phyloP scores from a whole-genome alignment of 2,329 filamentous ascomycete species.

The Ophiosphaerella korrae region DNA sequence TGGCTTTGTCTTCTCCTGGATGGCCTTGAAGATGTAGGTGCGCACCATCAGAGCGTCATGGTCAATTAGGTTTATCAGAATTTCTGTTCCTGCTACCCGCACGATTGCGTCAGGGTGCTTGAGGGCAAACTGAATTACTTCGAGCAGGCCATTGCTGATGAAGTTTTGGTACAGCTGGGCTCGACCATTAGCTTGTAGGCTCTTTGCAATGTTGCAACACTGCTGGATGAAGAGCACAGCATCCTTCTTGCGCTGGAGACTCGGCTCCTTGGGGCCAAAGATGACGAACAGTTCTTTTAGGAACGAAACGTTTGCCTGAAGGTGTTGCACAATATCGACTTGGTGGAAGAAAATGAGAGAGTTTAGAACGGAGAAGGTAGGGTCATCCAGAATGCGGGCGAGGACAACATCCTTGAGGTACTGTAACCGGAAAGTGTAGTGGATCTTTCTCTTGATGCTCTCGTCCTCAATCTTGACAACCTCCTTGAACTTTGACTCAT shows the following conservation, averaged over 20 bases:
- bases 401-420: slow-evolving; percentile 99
- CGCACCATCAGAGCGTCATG: slow-evolving; percentile 95
- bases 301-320: slow-evolving; percentile 81
- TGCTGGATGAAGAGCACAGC: slow-evolving; percentile 96
- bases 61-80: slow-evolving; percentile 91
- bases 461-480: slow-evolving; percentile 90
- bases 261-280: slow-evolving; percentile 69
- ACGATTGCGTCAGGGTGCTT: slow-evolving; percentile 83
- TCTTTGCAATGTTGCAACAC: slow-evolving; percentile 93
- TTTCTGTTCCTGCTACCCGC: slow-evolving; percentile 89
- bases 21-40: slow-evolving; percentile 87
- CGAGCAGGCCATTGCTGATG: slow-evolving; percentile 81
- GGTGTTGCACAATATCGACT: slow-evolving; percentile 93
- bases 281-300: slow-evolving; percentile 86
- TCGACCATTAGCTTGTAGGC: slow-evolving; percentile 81
- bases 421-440: slow-evolving; percentile 92
- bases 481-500: slow-evolving; percentile 91
- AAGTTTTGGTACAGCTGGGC: slow-evolving; percentile 89
- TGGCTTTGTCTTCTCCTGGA: slow-evolving; percentile 82
- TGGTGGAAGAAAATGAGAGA: slow-evolving; percentile 99
- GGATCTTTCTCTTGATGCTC: slow-evolving; percentile 84
- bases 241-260: slow-evolving; percentile 81
- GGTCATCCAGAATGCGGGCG: slow-evolving; percentile 93
- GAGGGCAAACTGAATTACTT: slow-evolving; percentile 89
- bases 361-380: slow-evolving; percentile 96